Evolutionary conservation across 768 basidiomycete genomes (phyloP).

Genomic region (Phaffia australis): DNA sequence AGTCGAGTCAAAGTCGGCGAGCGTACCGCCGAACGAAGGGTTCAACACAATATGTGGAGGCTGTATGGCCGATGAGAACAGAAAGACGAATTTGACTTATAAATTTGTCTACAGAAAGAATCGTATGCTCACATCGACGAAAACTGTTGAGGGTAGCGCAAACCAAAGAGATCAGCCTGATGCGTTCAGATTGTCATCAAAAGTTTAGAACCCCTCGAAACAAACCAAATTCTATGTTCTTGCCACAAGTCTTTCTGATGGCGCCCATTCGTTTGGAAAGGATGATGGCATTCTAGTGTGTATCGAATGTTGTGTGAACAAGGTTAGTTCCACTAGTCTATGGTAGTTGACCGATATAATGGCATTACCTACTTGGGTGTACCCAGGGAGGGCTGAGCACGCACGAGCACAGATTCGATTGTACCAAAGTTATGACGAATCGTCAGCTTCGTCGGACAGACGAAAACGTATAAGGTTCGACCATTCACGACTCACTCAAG

Average conservation of each 20-base stretch:
- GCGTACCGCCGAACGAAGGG: conserved; percentile 18
- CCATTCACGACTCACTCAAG: not conserved
- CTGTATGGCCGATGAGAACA: not conserved
- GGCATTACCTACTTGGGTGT: conserved; percentile 16
- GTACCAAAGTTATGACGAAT: no score
- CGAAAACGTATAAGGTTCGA: no score
- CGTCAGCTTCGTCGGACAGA: conserved; percentile 1
- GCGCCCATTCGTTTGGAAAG: conserved; percentile 23
- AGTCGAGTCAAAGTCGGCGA: conserved; percentile 24
- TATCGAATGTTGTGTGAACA: not conserved
- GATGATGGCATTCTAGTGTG: conserved; percentile 21
- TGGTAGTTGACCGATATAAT: not conserved
- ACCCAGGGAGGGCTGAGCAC: conserved; percentile 14
- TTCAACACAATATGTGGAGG: conserved; percentile 26
- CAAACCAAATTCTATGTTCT: conserved; percentile 26
- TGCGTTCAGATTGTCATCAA: not conserved
- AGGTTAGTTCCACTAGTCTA: not conserved
- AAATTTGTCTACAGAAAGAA: not conserved
- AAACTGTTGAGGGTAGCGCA: conserved; percentile 1
- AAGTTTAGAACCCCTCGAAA: not conserved
- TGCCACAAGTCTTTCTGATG: conserved; percentile 16
- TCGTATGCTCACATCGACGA: conserved; percentile 12
- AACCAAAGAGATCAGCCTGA: not conserved
- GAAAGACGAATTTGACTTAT: no score
- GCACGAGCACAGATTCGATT: not conserved